These are phyloP conservation scores for Trichoderma brevicompactum DNA, from an alignment of 2,329 filamentous ascomycete genomes.

Conservation along the genomic window DNA sequence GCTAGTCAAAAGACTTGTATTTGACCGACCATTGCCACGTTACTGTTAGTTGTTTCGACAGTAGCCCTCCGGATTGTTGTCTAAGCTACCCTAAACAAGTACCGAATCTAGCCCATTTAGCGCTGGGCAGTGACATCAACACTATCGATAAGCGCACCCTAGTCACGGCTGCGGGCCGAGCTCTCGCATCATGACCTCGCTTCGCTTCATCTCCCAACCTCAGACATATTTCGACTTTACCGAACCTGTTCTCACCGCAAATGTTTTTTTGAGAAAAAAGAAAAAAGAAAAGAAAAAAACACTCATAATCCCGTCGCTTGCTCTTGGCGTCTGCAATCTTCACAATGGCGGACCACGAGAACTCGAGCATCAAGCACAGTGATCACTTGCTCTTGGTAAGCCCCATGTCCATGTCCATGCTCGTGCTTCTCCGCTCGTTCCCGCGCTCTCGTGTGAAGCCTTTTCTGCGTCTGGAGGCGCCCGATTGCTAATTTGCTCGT, in stretches of 20 bases:
- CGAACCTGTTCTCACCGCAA: not conserved
- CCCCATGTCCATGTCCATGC: conserved; percentile 16
- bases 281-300: not conserved
- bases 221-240: not conserved
- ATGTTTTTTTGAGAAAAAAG: not conserved
- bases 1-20: too few species aligned
- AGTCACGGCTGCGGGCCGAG: not conserved
- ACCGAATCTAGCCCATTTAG: too few species aligned
- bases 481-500: conserved; percentile 1
- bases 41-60: too few species aligned
- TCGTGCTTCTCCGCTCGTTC: conserved; percentile 18
- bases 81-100: too few species aligned
- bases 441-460: not conserved
- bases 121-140: conserved; percentile 16
- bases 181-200: too few species aligned
- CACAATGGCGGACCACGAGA: conserved; percentile 62
- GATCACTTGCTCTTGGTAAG: conserved; percentile 73
- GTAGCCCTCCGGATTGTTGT: too few species aligned
- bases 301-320: not conserved
- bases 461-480: not conserved
- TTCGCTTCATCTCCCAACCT: not conserved
- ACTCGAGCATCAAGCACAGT: conserved; percentile 72
- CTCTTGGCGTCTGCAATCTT: not conserved
- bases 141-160: conserved; percentile 21
- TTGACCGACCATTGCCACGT: too few species aligned